Conservation (phyloP, 805 yeast genomes). For the Saccharomycopsis schoenii region DNA sequence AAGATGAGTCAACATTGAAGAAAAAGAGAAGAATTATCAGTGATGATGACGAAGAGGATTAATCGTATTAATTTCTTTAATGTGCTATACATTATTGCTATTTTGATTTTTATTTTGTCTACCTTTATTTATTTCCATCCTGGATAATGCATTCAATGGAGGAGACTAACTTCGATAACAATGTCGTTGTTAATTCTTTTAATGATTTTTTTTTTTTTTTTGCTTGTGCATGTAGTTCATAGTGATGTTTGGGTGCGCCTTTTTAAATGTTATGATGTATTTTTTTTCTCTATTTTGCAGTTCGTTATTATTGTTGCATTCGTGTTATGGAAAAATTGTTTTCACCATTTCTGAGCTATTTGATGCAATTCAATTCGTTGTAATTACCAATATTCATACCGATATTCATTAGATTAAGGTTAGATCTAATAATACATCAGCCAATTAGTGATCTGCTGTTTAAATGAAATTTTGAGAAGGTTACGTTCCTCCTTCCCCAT, state of each 20-base stretch:
- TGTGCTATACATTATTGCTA: not conserved
- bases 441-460: not conserved
- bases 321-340: not conserved
- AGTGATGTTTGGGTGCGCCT: not conserved
- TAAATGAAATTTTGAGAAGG: not conserved
- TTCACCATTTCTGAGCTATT: not conserved
- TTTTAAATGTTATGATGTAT: not conserved
- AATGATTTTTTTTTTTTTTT: too few relatives aligned
- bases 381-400: too few relatives aligned
- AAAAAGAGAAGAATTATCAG: slow-evolving; percentile 18
- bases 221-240: not conserved
- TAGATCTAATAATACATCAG: too few relatives aligned
- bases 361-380: not conserved
- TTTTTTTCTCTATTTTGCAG: not conserved
- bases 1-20: slow-evolving; percentile 7
- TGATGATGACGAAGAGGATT: slow-evolving; percentile 14
- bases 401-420: too few relatives aligned
- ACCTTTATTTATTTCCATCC: not conserved
- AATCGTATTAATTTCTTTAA: not conserved
- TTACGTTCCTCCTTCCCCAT: too few relatives aligned
- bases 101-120: not conserved
- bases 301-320: not conserved
- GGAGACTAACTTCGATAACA: not conserved
- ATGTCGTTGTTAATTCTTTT: too few relatives aligned
- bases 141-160: not conserved